Evolutionary conservation across 768 basidiomycete species (phyloP).

Genomic region (Leccinum incarnatum): DNA sequence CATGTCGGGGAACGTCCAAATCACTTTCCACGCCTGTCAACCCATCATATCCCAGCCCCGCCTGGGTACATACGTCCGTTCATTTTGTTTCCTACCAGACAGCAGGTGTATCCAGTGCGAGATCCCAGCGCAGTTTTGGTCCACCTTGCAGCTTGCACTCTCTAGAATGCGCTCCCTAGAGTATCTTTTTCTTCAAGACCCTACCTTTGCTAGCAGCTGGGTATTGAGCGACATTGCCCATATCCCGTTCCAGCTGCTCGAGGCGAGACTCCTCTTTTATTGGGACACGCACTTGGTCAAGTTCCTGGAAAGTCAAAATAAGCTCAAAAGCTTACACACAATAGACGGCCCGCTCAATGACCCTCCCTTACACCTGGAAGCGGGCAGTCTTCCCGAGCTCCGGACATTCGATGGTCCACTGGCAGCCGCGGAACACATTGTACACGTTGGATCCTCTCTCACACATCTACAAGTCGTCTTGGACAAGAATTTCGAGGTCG

Average conservation of each 20-base stretch:
- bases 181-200: slow-evolving; percentile 41
- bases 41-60: slow-evolving; percentile 36
- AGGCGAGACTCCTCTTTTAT: slow-evolving; percentile 45
- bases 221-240: slow-evolving; percentile 40
- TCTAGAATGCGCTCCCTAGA: slow-evolving; percentile 44
- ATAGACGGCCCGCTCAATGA: slow-evolving; percentile 25
- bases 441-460: slow-evolving; percentile 35
- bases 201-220: slow-evolving; percentile 41
- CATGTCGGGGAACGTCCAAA: slow-evolving; percentile 36
- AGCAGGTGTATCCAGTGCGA: slow-evolving; percentile 23
- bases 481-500: slow-evolving; percentile 36
- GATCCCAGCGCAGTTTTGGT: slow-evolving; percentile 42
- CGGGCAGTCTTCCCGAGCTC: slow-evolving; percentile 40
- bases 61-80: slow-evolving; percentile 41
- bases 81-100: slow-evolving; percentile 42
- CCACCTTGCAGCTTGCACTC: slow-evolving; percentile 41
- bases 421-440: slow-evolving; percentile 40
- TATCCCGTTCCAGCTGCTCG: slow-evolving; percentile 46
- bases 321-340: slow-evolving; percentile 40
- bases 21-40: slow-evolving; percentile 37
- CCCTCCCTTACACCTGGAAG: slow-evolving; percentile 23
- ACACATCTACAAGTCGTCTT: slow-evolving; percentile 44
- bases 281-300: slow-evolving; percentile 47
- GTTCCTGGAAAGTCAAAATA: slow-evolving; percentile 48
- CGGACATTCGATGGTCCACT: slow-evolving; percentile 46